phyloP scores from a whole-genome alignment of 2,329 filamentous ascomycete species.

The Neofusicoccum cordaticola region DNA sequence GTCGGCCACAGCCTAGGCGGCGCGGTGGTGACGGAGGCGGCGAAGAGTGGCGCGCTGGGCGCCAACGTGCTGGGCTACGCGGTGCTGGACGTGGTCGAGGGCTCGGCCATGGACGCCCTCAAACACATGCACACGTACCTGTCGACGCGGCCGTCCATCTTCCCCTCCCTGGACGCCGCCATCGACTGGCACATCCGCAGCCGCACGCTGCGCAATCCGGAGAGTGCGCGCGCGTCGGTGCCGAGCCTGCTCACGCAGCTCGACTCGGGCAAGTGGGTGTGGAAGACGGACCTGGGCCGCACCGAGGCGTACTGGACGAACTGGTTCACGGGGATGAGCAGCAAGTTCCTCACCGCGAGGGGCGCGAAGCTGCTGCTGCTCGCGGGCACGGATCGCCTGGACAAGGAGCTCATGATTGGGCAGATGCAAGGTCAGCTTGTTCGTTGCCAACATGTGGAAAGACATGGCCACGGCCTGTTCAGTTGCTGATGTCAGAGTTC shows the following conservation, averaged over 20 bases:
- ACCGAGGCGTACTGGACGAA: slow-evolving; percentile 92
- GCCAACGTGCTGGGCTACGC: slow-evolving; percentile 74
- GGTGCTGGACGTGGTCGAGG: slow-evolving; percentile 91
- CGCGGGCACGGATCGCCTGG: slow-evolving; percentile 83
- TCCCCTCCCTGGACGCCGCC: slow-evolving; percentile 71
- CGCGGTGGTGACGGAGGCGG: slow-evolving; percentile 82
- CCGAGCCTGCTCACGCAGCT: slow-evolving; percentile 67
- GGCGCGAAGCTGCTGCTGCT: slow-evolving; percentile 83
- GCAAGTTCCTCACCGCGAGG: slow-evolving; percentile 77
- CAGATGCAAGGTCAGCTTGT: slow-evolving; percentile 80
- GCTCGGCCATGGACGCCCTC: slow-evolving; percentile 90
- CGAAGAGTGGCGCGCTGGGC: slow-evolving; percentile 65
- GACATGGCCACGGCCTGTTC: not conserved
- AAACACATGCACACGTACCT: slow-evolving; percentile 93
- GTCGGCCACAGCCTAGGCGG: slow-evolving; percentile 93
- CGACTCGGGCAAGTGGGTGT: slow-evolving; percentile 59
- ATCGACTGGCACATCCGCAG: slow-evolving; percentile 94
- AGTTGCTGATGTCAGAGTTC: not conserved
- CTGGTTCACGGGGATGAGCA: slow-evolving; percentile 86
- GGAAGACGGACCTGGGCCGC: slow-evolving; percentile 78
- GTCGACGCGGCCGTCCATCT: slow-evolving; percentile 73
- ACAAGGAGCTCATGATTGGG: slow-evolving; percentile 90
- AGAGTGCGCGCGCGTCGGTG: slow-evolving; percentile 83
- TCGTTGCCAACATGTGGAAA: not conserved
- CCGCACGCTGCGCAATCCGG: slow-evolving; percentile 77